phyloP scores from a whole-genome alignment of 345 rosid species.

The Diplotaxis tenuifolia region DNA sequence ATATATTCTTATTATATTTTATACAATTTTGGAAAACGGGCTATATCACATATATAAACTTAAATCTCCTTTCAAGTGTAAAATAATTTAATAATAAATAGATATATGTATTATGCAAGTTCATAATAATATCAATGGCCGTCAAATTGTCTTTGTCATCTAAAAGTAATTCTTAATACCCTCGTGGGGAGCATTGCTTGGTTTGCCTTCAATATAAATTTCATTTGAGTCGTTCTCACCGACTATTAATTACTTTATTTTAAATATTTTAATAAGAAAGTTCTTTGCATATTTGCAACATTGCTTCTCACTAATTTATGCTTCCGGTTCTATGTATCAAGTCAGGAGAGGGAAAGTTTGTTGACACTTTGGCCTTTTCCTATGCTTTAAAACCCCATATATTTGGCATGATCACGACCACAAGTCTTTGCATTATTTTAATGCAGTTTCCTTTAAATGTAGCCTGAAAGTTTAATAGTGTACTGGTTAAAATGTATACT shows the following conservation, averaged over 20 bases:
- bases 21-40: too few species aligned
- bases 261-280: background rate
- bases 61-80: too few species aligned
- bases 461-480: background rate
- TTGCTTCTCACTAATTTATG: conserved; percentile 8
- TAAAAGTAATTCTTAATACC: conserved; percentile 15
- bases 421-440: background rate
- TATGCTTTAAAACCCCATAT: background rate
- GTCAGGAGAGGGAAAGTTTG: conserved; percentile 2
- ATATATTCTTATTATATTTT: too few species aligned
- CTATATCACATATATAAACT: too few species aligned
- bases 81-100: too few species aligned
- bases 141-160: conserved; percentile 23
- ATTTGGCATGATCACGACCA: conserved; percentile 24
- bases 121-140: conserved; percentile 17
- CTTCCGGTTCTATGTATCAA: conserved; percentile 10
- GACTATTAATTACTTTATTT: conserved; percentile 13
- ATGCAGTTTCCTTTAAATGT: background rate
- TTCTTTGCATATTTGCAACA: conserved; percentile 22
- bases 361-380: conserved; percentile 9
- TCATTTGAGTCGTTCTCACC: conserved; percentile 27
- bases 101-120: too few species aligned
- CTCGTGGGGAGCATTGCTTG: conserved; percentile 27
- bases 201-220: conserved; percentile 19
- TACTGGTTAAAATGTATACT: background rate